phyloP scores from a whole-genome alignment of 257 asterid genomes.

The Fraxinus americana region DNA sequence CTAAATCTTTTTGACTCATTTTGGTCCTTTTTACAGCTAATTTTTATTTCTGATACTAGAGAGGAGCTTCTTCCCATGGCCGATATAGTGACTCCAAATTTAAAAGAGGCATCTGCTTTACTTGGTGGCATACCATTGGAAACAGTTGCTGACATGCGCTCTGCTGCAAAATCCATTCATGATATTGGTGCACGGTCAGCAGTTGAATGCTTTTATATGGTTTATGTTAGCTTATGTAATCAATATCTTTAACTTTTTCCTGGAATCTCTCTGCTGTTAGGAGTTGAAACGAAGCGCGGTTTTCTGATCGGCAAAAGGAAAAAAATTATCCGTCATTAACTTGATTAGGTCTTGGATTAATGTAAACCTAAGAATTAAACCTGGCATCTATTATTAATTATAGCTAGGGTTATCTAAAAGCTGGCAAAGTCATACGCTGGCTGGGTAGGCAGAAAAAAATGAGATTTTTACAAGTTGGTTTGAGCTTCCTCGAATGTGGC shows the following conservation, averaged over 20 bases:
- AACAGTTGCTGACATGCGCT: constrained; percentile 84
- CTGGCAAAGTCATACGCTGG: neutral
- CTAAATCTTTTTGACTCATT: constrained; percentile 1
- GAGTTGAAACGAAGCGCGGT: neutral
- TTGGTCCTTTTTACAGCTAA: neutral
- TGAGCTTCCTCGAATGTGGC: neutral
- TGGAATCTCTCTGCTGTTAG: neutral
- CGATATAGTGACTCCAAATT: constrained; percentile 88
- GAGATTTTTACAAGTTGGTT: neutral
- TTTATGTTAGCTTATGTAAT: constrained; percentile 18
- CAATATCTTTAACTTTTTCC: neutral
- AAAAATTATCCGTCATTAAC: neutral
- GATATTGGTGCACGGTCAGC: constrained; percentile 80
- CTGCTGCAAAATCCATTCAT: constrained; percentile 86
- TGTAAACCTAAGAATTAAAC: neutral
- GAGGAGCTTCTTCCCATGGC: constrained; percentile 92
- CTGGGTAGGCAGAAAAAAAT: neutral
- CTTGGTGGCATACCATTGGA: constrained; percentile 70
- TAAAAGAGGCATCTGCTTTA: constrained; percentile 85
- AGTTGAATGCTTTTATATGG: constrained; percentile 20
- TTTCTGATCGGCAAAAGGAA: constrained; percentile 11
- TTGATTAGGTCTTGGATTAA: neutral
- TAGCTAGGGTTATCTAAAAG: neutral
- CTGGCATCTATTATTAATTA: neutral
- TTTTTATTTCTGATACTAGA: constrained; percentile 41